Evolutionary conservation across 345 rosid species (phyloP).

Genomic region (Rhizophora apiculata): DNA sequence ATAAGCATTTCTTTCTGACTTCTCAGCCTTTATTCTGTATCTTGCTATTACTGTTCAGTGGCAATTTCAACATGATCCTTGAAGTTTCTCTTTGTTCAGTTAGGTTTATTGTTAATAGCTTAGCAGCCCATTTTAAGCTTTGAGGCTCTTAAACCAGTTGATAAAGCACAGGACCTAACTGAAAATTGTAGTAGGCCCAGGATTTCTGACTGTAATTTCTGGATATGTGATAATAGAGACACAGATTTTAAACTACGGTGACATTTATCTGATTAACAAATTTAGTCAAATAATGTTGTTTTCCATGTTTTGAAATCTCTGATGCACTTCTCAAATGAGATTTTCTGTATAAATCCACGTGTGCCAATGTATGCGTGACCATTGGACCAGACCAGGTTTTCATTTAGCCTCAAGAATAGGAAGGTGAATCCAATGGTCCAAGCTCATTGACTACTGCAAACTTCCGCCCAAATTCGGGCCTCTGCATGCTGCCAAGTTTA

Average conservation of each 20-base stretch:
- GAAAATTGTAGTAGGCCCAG: not conserved
- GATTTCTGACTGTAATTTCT: not conserved
- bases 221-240: not conserved
- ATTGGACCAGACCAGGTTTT: not conserved
- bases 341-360: not conserved
- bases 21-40: not conserved
- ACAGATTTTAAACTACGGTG: not conserved
- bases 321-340: not conserved
- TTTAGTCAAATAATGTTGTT: not conserved
- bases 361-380: not conserved
- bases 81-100: not conserved
- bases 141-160: constrained; percentile 6
- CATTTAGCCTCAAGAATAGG: not conserved
- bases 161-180: not conserved
- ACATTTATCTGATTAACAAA: not conserved
- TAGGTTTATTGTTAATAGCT: too few relatives aligned
- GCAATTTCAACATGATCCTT: not conserved
- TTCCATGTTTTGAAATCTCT: not conserved
- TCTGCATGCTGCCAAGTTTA: not conserved
- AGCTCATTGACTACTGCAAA: not conserved
- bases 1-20: too few relatives aligned
- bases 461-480: not conserved
- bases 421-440: not conserved
- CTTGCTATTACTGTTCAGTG: not conserved
- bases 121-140: not conserved